A percentile compares a stretch with the other conserved stretches of the same genome.
These are phyloP conservation scores for Aspergillus sp. DNA, from an alignment of 2,329 filamentous ascomycete species.

Conservation along the genomic window DNA sequence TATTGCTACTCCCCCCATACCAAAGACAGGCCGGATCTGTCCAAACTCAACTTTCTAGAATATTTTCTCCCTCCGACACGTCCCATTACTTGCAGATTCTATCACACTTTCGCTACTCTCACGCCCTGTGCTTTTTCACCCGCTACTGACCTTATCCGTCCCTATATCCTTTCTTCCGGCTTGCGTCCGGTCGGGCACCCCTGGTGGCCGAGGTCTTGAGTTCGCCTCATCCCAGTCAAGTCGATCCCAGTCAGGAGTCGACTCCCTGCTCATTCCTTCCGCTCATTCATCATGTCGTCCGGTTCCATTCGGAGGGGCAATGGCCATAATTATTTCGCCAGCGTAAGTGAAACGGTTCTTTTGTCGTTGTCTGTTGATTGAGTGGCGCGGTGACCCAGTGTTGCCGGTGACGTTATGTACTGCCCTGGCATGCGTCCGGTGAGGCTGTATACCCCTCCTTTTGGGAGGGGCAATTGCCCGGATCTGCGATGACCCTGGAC, in stretches of 20 bases:
- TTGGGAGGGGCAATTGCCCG: neutral
- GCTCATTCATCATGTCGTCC: conserved; percentile 31
- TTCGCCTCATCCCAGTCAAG: conserved; percentile 2
- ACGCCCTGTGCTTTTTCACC: neutral
- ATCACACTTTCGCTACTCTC: neutral
- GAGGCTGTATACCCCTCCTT: neutral
- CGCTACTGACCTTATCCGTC: neutral
- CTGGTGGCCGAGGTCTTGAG: conserved; percentile 23
- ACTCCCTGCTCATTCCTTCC: neutral
- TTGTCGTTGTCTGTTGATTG: neutral
- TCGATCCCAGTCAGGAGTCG: conserved; percentile 2
- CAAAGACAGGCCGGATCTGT: conserved; percentile 25
- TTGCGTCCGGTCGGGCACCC: conserved; percentile 17
- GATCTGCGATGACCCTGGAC: neutral
- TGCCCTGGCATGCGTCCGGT: neutral
- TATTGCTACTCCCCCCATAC: neutral
- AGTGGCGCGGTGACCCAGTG: neutral
- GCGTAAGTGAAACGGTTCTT: conserved; percentile 29
- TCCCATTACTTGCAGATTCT: neutral
- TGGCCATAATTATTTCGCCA: conserved; percentile 35
- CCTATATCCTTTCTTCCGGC: conserved; percentile 6
- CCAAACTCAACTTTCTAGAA: conserved; percentile 10
- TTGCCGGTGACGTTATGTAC: neutral
- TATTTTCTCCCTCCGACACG: neutral
- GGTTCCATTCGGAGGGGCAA: conserved; percentile 33